Conservation (phyloP, 176 grass and related monocot genomes). For the Juncus effusus region DNA sequence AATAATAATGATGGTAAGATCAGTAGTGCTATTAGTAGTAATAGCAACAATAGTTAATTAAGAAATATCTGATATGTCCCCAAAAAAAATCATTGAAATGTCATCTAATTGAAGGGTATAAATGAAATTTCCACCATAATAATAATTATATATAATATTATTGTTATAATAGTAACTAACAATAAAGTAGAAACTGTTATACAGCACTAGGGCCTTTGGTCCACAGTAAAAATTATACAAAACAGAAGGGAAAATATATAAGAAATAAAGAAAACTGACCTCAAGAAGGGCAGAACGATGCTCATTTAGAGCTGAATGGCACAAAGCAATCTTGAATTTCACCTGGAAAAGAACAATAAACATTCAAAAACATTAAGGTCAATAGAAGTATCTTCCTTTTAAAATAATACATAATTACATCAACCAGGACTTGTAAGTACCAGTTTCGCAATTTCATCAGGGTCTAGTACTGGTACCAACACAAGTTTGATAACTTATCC, state of each 20-base stretch:
- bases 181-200: background rate
- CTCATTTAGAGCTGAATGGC: constrained; percentile 75
- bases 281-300: constrained; percentile 85
- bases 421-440: background rate
- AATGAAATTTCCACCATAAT: too few relatives aligned
- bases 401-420: background rate
- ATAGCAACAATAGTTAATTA: too few relatives aligned
- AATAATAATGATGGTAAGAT: too few relatives aligned
- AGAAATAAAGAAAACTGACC: constrained; percentile 33
- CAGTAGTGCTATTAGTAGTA: too few relatives aligned
- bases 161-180: background rate
- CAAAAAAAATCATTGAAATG: too few relatives aligned
- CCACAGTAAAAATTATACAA: background rate
- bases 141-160: background rate
- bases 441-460: background rate
- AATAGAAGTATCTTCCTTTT: background rate
- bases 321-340: constrained; percentile 88
- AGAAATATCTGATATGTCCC: too few relatives aligned
- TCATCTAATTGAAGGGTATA: too few relatives aligned
- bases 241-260: constrained; percentile 5
- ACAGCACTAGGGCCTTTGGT: background rate
- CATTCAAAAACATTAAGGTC: constrained; percentile 11
- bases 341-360: constrained; percentile 48
- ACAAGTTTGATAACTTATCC: too few relatives aligned
- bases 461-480: too few relatives aligned